These are phyloP conservation scores for Alternaria viburni DNA, from an alignment of 2,329 filamentous ascomycete species.

Conservation along the genomic window DNA sequence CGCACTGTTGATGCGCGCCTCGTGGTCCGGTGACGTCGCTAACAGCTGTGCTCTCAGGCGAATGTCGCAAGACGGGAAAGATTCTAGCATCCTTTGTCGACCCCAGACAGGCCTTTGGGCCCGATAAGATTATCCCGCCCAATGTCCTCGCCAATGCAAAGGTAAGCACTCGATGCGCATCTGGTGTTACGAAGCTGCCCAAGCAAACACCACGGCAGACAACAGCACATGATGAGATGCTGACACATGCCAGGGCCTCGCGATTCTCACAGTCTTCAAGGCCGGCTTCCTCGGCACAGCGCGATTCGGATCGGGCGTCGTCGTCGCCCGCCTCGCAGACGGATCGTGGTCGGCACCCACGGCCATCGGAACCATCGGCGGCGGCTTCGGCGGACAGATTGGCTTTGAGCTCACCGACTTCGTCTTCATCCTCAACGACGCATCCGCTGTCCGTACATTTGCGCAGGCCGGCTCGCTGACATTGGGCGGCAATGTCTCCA, in stretches of 20 bases:
- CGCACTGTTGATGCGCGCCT: not conserved
- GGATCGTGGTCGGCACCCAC: constrained; percentile 82
- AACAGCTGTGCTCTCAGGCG: constrained; percentile 65
- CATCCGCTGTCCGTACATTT: constrained; percentile 87
- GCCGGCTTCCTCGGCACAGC: constrained; percentile 84
- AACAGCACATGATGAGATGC: not conserved
- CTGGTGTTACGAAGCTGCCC: constrained; percentile 7
- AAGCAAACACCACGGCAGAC: not conserved
- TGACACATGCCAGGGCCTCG: constrained; percentile 66
- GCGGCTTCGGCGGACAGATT: constrained; percentile 84
- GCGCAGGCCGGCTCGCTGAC: constrained; percentile 91
- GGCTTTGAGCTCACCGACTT: constrained; percentile 91
- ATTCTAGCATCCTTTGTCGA: constrained; percentile 95
- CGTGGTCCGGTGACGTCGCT: constrained; percentile 41
- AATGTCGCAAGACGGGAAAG: constrained; percentile 97
- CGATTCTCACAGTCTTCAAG: constrained; percentile 85
- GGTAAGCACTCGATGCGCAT: constrained; percentile 55
- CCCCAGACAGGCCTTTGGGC: constrained; percentile 88
- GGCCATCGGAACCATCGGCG: constrained; percentile 80
- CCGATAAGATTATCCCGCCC: constrained; percentile 96
- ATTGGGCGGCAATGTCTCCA: constrained; percentile 92
- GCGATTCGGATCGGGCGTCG: constrained; percentile 80
- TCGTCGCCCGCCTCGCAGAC: constrained; percentile 78
- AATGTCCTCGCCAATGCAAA: constrained; percentile 89
- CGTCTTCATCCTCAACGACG: constrained; percentile 97